These are phyloP conservation scores for Cordyceps cicadae DNA, from an alignment of 2,329 filamentous ascomycete genomes.

Conservation along the genomic window DNA sequence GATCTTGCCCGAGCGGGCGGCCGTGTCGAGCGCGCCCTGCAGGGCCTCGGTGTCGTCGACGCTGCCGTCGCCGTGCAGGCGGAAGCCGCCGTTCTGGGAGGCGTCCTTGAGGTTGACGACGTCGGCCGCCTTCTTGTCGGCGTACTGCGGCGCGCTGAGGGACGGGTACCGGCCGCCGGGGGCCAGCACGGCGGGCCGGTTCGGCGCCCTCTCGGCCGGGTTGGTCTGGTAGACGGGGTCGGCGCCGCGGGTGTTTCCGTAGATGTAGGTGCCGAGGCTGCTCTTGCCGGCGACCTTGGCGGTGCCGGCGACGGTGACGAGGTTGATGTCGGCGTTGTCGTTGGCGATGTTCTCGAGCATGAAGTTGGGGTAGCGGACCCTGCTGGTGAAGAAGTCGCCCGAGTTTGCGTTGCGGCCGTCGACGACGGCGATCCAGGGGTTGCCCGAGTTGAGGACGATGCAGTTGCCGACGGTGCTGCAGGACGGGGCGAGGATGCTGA, in stretches of 20 bases:
- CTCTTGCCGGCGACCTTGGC: constrained; percentile 11
- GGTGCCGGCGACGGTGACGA: constrained; percentile 11
- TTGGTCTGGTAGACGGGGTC: constrained; percentile 31
- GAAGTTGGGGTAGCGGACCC: constrained; percentile 8
- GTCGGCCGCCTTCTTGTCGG: constrained; percentile 23
- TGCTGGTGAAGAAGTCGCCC: constrained; percentile 4
- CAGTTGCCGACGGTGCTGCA: constrained; percentile 9
- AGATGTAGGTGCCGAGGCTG: constrained; percentile 33
- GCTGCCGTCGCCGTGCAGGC: constrained; percentile 38
- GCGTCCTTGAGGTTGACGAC: constrained; percentile 25
- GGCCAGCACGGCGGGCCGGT: constrained; percentile 27
- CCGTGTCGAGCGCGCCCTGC: constrained; percentile 45
- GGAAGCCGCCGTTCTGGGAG: constrained; percentile 10
- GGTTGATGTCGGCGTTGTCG: constrained; percentile 13
- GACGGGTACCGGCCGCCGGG: constrained; percentile 29
- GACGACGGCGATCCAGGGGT: constrained; percentile 5
- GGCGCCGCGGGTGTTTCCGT: constrained; percentile 33
- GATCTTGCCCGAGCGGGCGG: constrained; percentile 39
- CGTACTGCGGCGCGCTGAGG: constrained; percentile 32
- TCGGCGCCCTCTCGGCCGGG: constrained; percentile 20
- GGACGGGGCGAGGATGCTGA: constrained; percentile 6
- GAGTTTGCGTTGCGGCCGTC: constrained; percentile 7
- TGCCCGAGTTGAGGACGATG: constrained; percentile 4
- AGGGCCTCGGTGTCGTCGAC: constrained; percentile 54
- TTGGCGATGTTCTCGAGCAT: constrained; percentile 15